A percentile compares a stretch with the other conserved stretches of the same genome.
Evolutionary conservation across 371 early-diverging fungal species (phyloP).

Genomic region (Syncephalastrum racemosum): DNA sequence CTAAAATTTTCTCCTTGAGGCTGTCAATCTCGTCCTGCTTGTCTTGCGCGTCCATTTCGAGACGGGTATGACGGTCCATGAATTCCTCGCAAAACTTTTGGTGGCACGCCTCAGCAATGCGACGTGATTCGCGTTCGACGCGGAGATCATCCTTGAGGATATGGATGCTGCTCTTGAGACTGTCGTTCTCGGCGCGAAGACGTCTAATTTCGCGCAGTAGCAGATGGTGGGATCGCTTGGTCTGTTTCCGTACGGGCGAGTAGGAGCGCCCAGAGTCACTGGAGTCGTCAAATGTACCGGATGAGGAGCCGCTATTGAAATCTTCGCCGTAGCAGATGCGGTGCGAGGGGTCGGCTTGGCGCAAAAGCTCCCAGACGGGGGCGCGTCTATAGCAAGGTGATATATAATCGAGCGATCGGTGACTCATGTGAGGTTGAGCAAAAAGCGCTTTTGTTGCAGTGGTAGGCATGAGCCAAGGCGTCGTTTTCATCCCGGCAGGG

Average conservation of each 20-base stretch:
- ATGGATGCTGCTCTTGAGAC: conserved; percentile 29
- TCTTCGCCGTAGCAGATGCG: no score
- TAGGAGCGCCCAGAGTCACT: conserved; percentile 3
- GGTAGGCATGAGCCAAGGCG: no score
- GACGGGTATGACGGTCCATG: conserved; percentile 20
- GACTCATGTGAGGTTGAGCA: no score
- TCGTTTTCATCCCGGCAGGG: no score
- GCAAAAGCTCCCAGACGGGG: no score
- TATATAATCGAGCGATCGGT: no score
- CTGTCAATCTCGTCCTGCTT: conserved; percentile 29
- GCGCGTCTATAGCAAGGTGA: no score
- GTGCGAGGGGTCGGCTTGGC: no score
- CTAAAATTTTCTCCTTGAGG: conserved; percentile 24
- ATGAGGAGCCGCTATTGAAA: conserved; percentile 10
- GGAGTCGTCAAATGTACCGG: background rate
- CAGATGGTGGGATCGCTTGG: conserved; percentile 22
- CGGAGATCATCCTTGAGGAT: conserved; percentile 39
- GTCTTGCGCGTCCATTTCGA: conserved; percentile 33
- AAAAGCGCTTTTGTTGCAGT: no score
- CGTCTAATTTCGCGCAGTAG: conserved; percentile 43
- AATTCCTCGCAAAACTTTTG: conserved; percentile 33
- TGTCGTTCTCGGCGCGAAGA: conserved; percentile 39
- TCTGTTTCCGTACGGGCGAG: conserved; percentile 14
- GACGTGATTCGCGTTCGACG: conserved; percentile 32
- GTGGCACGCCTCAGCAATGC: conserved; percentile 38